Evolutionary conservation across 2,329 filamentous ascomycete genomes (phyloP), one percentile per base, ranked within the genome.

Genomic region (Zymoseptoria tritici): DNA sequence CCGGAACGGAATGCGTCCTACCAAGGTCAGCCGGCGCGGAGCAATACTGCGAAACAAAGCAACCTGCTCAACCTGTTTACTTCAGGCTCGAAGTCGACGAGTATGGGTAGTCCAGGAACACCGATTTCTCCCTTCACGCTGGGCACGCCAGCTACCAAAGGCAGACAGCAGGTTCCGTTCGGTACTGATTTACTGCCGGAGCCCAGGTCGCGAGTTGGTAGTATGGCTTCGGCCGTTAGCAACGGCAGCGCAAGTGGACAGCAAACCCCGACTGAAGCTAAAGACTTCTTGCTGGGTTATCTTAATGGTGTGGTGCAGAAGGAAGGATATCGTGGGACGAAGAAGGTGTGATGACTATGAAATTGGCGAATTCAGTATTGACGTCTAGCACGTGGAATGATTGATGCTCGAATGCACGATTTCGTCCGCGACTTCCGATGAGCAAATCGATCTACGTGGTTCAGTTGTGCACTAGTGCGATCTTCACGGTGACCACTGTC

Each of bases 251-350:
- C 52, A 13, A 69, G 61, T 22, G 63, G 64, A 8, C 59, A 60
- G 52, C 63, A 65, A 20, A 65, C 63, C 1, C 62, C 62, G 13
- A 58, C 57, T 1, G 70, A 74, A 60, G 66, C 67, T 9, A 73
- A 72, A 62, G 71, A 68, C 46, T 71, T 74, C 51, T 62, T 74
- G 62, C 60, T 73, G 61, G 70, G 66, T 42, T 74, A 71, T 58
- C 60, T 74, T 20, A 72, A 74, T 62, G 71, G 71, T 1, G 71
- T 74, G 3, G 71, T 73, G 29, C 61, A 66, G 64, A 70, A 69
- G 55, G 71, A 71, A 60, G 70, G 70, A 9, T 60, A 63, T 49
- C 52, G 52, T 31, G 22, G 52, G 22, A 24, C 22, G 20, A 53
- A 53, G 52, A 24, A 26, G 52, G 16, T 4, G 13, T 46, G 36